Evolutionary conservation across 2,329 filamentous ascomycete genomes (phyloP).

Genomic region (Ascochyta clinopodiicola): DNA sequence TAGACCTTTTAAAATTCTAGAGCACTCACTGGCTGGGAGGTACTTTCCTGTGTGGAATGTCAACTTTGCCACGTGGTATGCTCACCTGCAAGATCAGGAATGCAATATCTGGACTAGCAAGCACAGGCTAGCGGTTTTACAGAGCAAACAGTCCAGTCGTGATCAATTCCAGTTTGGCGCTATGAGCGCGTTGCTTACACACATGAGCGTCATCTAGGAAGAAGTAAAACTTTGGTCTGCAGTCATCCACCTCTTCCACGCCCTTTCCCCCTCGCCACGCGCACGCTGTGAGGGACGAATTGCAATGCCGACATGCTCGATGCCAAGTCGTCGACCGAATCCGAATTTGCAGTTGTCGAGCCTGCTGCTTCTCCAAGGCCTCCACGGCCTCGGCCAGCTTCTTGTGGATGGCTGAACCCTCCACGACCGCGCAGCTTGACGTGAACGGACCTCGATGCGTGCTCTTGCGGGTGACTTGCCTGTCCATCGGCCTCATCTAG

Average conservation of each 20-base stretch:
- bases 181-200: too few relatives aligned
- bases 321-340: conserved; percentile 68
- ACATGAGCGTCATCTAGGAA: neutral
- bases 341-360: conserved; percentile 42
- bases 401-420: conserved; percentile 36
- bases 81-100: conserved; percentile 1
- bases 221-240: neutral
- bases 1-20: neutral
- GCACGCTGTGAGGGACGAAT: conserved; percentile 65
- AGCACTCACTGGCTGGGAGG: neutral
- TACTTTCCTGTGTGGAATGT: conserved; percentile 1
- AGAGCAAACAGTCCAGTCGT: neutral
- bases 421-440: conserved; percentile 39
- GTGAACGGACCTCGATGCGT: conserved; percentile 22
- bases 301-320: conserved; percentile 74
- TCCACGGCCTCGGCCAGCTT: conserved; percentile 19
- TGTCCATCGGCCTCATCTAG: conserved; percentile 22
- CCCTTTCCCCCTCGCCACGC: conserved; percentile 29
- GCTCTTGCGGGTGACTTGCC: conserved; percentile 18
- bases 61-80: conserved; percentile 4
- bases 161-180: neutral
- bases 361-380: neutral
- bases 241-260: conserved; percentile 24
- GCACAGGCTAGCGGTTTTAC: neutral
- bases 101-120: neutral